Conservation (phyloP, 352 stramenopile species). For the Globisporangium emineosum region DNA sequence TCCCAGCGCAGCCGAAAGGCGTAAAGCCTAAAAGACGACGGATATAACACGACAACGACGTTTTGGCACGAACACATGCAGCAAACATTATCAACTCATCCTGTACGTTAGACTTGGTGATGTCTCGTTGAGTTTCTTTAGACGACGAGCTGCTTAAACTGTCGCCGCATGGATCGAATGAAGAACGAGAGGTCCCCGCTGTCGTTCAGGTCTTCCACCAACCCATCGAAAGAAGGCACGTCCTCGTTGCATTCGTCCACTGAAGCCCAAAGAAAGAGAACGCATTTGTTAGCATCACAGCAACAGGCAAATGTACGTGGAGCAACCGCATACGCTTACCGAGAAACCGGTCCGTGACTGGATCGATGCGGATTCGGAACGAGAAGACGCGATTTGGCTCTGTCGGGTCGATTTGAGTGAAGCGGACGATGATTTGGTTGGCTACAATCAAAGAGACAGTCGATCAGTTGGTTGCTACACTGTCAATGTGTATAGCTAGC, state of each 20-base stretch:
- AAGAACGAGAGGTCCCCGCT: conserved; percentile 69
- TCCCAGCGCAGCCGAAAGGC: background rate
- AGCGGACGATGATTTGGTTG: conserved; percentile 59
- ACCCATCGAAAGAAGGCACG: conserved; percentile 38
- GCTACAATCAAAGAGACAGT: conserved; percentile 23
- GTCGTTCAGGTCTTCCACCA: conserved; percentile 63
- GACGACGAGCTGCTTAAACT: conserved; percentile 65
- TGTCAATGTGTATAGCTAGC: conserved; percentile 3
- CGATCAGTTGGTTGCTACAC: conserved; percentile 35
- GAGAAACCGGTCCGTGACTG: conserved; percentile 54
- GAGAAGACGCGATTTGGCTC: conserved; percentile 60
- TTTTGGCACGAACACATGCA: background rate
- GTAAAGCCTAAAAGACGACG: conserved; percentile 10
- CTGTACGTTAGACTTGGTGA: background rate
- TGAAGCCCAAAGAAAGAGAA: conserved; percentile 16
- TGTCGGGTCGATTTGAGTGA: conserved; percentile 68
- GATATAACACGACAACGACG: background rate
- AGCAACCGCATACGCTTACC: conserved; percentile 22
- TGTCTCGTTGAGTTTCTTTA: conserved; percentile 11
- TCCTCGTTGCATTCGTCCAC: conserved; percentile 62
- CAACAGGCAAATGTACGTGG: background rate
- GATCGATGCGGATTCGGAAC: conserved; percentile 68
- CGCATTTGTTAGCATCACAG: background rate
- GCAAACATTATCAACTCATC: conserved; percentile 13
- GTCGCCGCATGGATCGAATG: conserved; percentile 72